These are phyloP conservation scores for Aspergillus sp. DNA, from an alignment of 2,329 filamentous ascomycete species.

Conservation along the genomic window DNA sequence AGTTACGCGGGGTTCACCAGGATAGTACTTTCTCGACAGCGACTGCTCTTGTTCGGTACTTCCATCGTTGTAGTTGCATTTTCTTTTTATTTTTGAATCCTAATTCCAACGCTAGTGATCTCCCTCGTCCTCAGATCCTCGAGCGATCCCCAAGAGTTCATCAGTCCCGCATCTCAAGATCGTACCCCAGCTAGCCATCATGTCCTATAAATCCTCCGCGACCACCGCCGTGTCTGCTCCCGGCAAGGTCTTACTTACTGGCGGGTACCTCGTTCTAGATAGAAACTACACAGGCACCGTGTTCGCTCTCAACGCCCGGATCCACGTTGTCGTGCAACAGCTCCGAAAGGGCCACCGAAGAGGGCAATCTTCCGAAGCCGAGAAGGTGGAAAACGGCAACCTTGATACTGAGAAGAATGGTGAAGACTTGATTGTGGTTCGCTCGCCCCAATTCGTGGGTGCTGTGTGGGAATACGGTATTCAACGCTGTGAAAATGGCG, in stretches of 20 bases:
- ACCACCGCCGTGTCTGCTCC: constrained; percentile 76
- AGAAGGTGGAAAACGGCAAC: constrained; percentile 12
- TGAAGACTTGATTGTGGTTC: constrained; percentile 73
- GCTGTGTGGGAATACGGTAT: constrained; percentile 88
- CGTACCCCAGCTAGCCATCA: not conserved
- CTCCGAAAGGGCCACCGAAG: constrained; percentile 41
- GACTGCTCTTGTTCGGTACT: not conserved
- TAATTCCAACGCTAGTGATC: not conserved
- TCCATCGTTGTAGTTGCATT: not conserved
- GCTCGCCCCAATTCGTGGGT: constrained; percentile 85
- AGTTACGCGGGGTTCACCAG: constrained; percentile 5
- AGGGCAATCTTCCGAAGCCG: constrained; percentile 16
- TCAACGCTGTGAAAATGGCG: constrained; percentile 65
- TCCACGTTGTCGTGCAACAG: constrained; percentile 60
- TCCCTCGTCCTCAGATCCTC: not conserved
- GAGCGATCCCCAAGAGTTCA: not conserved
- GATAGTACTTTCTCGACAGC: constrained; percentile 1
- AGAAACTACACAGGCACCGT: constrained; percentile 75
- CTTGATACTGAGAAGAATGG: constrained; percentile 58
- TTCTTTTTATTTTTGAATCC: not conserved
- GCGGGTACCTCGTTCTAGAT: constrained; percentile 93
- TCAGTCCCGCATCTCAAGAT: not conserved
- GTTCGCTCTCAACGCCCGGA: constrained; percentile 64
- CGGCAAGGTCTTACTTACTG: constrained; percentile 91
- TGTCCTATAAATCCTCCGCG: constrained; percentile 21